Percentiles rank a stretch among this genome's conserved stretches.
These are phyloP conservation scores for Sporormia fimetaria DNA, from an alignment of 495 filamentous ascomycete genomes.

Conservation along the genomic window DNA sequence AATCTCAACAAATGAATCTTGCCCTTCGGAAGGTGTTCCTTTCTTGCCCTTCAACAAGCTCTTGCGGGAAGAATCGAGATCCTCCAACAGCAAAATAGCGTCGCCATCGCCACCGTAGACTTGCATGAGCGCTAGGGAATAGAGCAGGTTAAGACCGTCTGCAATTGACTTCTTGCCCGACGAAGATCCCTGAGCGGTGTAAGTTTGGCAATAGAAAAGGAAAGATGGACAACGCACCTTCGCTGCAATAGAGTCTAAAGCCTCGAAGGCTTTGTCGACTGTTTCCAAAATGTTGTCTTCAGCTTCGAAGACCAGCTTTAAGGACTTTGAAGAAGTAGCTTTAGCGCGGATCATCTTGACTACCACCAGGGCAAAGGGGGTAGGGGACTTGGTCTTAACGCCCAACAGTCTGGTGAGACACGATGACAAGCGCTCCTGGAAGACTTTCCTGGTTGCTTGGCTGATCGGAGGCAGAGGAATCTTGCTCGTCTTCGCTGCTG, in stretches of 20 bases:
- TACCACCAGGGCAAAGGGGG: constrained; percentile 37
- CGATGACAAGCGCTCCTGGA: constrained; percentile 55
- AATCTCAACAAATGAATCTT: constrained; percentile 61
- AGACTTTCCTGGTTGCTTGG: constrained; percentile 51
- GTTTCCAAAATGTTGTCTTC: constrained; percentile 52
- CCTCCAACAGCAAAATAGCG: constrained; percentile 61
- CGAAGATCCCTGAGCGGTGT: constrained; percentile 1
- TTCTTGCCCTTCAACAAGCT: constrained; percentile 44
- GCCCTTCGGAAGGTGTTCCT: neutral
- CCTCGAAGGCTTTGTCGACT: constrained; percentile 57
- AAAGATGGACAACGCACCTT: constrained; percentile 18
- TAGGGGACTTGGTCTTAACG: neutral
- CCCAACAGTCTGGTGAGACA: constrained; percentile 58
- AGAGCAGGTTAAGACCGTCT: constrained; percentile 64
- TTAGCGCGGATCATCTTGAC: constrained; percentile 41
- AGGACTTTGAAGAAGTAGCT: constrained; percentile 31
- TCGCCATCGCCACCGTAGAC: constrained; percentile 84
- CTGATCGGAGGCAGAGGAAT: constrained; percentile 40
- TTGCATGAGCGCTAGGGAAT: constrained; percentile 75
- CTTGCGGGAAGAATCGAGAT: constrained; percentile 60
- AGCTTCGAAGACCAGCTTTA: constrained; percentile 34
- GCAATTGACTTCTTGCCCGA: constrained; percentile 28
- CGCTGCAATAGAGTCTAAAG: constrained; percentile 33
- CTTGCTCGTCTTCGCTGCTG: constrained; percentile 24
- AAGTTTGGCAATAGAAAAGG: neutral